Evolutionary conservation across 2,329 filamentous ascomycete genomes (phyloP), one percentile per base, ranked within the genome.

Genomic region (Geosmithia putterillii): DNA sequence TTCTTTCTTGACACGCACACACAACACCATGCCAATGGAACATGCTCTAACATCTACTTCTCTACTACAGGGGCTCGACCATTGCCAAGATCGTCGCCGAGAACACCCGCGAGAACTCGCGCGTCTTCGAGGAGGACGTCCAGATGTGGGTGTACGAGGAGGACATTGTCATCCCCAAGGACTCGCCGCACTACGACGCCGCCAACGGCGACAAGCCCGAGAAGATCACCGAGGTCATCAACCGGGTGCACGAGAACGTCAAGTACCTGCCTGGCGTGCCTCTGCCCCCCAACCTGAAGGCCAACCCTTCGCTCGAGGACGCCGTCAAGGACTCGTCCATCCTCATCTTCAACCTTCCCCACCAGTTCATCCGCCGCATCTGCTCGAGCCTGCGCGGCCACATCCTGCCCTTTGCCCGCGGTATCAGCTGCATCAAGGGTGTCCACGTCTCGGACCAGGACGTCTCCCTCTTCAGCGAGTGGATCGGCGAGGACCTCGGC

Each of bases 121-220:
- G 87, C 23, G 59, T 95, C 38, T 98, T 96, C 59, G 86, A 96
- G 57, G 70, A 82, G 60, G 72, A 87, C 48, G 88, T 98, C 42
- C 86, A 94, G 65, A 96, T 98, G 92, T 98, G 92, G 92, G 94
- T 98, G 57, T 95, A 80, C 59, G 92, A 98, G 65, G 92, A 98
- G 64, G 77, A 94, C 20, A 81, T 95, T 50, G 75, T 76, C 44
- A 70, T 95, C 37, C 66, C 84, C 12, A 73, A 81, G 54, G 72
- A 74, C 49, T 90, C 85, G 41, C 79, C 77, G 52, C 74, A 87
- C 65, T 88, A 87, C 70, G 73, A 84, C 54, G 57, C 74, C 18
- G 65, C 72, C 46, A 70, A 74, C 34, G 74, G 75, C 56, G 73
- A 77, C 49, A 71, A 78, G 49, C 77, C 83, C 3, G 85, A 92